Conservation (phyloP, 2,329 filamentous ascomycete genomes). For the Colletotrichum lini region DNA sequence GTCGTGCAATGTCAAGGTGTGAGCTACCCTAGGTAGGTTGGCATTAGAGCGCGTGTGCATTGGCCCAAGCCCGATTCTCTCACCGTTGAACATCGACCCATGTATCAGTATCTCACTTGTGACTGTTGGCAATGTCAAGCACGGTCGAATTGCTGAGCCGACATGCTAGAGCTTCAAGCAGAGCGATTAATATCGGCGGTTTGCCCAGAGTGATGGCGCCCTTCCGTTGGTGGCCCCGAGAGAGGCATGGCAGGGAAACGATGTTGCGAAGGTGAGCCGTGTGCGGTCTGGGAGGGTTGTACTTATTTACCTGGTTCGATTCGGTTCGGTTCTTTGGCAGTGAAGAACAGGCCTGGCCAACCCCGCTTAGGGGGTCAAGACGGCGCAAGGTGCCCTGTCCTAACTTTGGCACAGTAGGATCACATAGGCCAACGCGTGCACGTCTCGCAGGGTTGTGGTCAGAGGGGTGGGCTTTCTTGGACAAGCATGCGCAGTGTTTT, state of each 20-base stretch:
- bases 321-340: not conserved
- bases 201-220: not conserved
- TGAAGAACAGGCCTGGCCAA: not conserved
- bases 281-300: slow-evolving; percentile 1
- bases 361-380: not conserved
- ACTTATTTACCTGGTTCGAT: not conserved
- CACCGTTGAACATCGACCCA: not conserved
- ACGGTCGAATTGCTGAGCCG: not conserved
- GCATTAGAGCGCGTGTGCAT: not conserved
- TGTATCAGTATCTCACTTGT: not conserved
- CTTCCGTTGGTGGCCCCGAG: not conserved
- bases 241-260: not conserved
- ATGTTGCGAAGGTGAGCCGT: not conserved
- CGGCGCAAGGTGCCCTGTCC: slow-evolving; percentile 6
- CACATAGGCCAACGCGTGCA: slow-evolving; percentile 1
- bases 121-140: not conserved
- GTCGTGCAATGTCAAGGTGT: not conserved
- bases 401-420: slow-evolving; percentile 5
- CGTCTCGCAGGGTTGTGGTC: slow-evolving; percentile 2
- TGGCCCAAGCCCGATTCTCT: not conserved
- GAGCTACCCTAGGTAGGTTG: too few relatives aligned
- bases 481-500: not conserved
- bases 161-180: not conserved
- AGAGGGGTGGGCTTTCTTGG: not conserved
- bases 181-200: too few relatives aligned